A percentile compares a stretch with the other conserved stretches of the same genome.
These are phyloP conservation scores for Spatholobus suberectus DNA, from an alignment of 306 rosid genomes.

Conservation along the genomic window DNA sequence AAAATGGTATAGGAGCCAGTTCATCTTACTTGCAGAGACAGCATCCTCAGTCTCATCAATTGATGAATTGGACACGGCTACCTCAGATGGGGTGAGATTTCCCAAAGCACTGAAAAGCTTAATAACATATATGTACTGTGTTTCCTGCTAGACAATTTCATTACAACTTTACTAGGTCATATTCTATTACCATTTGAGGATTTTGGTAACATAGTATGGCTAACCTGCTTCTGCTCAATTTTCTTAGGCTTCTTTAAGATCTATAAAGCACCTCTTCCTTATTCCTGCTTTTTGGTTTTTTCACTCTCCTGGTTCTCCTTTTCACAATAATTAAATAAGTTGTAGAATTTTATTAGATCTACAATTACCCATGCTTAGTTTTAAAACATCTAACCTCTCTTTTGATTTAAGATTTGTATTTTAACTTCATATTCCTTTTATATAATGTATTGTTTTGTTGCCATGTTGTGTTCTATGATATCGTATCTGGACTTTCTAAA, in stretches of 20 bases:
- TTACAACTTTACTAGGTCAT: conserved; percentile 9
- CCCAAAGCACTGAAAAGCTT: conserved; percentile 19
- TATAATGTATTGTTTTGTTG: not conserved
- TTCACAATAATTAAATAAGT: not conserved
- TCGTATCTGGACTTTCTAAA: not conserved
- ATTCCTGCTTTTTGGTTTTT: not conserved
- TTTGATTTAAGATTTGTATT: not conserved
- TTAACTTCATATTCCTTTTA: not conserved
- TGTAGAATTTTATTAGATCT: not conserved
- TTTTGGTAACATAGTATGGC: conserved; percentile 8
- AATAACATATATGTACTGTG: not conserved
- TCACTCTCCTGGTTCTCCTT: not conserved
- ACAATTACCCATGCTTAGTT: not conserved
- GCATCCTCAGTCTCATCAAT: conserved; percentile 92
- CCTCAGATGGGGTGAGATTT: conserved; percentile 91
- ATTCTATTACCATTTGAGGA: not conserved
- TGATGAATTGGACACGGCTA: conserved; percentile 83
- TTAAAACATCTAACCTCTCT: not conserved
- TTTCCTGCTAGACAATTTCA: not conserved
- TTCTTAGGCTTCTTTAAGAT: not conserved
- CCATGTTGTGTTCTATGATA: not conserved
- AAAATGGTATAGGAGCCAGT: conserved; percentile 70
- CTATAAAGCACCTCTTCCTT: not conserved
- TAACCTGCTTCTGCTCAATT: not conserved
- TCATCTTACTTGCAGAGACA: conserved; percentile 80